Evolutionary conservation across 2,329 filamentous ascomycete species (phyloP).

Genomic region (Aspergillus spinulosporus): DNA sequence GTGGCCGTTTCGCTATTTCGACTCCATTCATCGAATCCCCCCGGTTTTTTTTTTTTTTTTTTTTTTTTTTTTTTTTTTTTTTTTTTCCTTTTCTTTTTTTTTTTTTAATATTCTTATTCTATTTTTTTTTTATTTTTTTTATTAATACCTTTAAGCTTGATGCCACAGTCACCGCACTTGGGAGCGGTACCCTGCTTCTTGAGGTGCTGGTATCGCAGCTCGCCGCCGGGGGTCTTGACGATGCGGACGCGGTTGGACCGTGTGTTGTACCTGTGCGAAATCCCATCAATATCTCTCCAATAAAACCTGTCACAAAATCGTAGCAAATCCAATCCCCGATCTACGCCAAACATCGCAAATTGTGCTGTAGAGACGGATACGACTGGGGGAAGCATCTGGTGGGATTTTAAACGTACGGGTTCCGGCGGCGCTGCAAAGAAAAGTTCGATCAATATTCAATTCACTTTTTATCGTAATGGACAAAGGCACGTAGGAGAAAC

Average conservation of each 20-base stretch:
- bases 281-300: conserved; percentile 33
- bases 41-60: no score
- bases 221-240: conserved; percentile 93
- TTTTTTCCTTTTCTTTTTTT: not conserved
- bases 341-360: conserved; percentile 1
- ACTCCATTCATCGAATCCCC: not conserved
- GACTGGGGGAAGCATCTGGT: conserved; percentile 15
- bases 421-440: conserved; percentile 65
- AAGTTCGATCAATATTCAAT: conserved; percentile 28
- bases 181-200: conserved; percentile 99
- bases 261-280: conserved; percentile 82
- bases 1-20: not conserved
- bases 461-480: not conserved
- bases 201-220: conserved; percentile 95
- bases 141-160: no score
- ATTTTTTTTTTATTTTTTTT: not conserved
- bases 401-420: conserved; percentile 64
- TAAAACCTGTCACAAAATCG: not conserved
- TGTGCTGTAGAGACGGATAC: conserved; percentile 25
- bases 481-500: conserved; percentile 21
- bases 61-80: not conserved
- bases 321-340: not conserved
- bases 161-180: conserved; percentile 99
- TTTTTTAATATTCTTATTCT: no score
- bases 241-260: conserved; percentile 94